These are phyloP conservation scores for Diophrys sp. DNA, from an alignment of 73 alveolate species.

Conservation along the genomic window DNA sequence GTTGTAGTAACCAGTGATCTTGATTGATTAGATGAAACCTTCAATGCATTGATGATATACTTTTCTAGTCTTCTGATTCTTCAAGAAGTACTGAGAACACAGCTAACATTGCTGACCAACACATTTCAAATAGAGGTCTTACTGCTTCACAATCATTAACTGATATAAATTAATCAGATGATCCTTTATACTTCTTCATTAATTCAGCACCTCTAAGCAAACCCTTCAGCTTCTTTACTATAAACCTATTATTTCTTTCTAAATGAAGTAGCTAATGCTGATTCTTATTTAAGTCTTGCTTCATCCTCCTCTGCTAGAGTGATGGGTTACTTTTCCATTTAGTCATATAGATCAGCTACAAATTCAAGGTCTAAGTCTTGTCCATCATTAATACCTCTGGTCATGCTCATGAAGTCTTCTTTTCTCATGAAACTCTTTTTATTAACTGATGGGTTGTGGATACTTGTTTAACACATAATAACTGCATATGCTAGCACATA, in stretches of 20 bases:
- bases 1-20: conserved; percentile 62
- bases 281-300: conserved; percentile 77
- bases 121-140: conserved; percentile 64
- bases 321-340: conserved; percentile 85
- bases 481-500: conserved; percentile 86
- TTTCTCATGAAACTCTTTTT: conserved; percentile 48
- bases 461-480: conserved; percentile 96
- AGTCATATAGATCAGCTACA: conserved; percentile 76
- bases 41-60: conserved; percentile 66
- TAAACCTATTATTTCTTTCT: conserved; percentile 77
- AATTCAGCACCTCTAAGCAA: conserved; percentile 77
- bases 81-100: conserved; percentile 73
- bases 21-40: conserved; percentile 63
- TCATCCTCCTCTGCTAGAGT: conserved; percentile 92
- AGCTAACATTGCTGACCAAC: conserved; percentile 88
- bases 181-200: conserved; percentile 69
- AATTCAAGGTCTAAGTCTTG: conserved; percentile 73
- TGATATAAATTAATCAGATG: conserved; percentile 42
- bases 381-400: conserved; percentile 74
- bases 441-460: conserved; percentile 91
- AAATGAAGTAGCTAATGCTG: conserved; percentile 55
- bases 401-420: conserved; percentile 73
- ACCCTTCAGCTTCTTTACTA: conserved; percentile 76
- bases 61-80: conserved; percentile 59
- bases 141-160: conserved; percentile 65